Evolutionary conservation across 2,329 filamentous ascomycete genomes (phyloP), one percentile per base, ranked within the genome.

Genomic region (Phyllosticta citribraziliensis): DNA sequence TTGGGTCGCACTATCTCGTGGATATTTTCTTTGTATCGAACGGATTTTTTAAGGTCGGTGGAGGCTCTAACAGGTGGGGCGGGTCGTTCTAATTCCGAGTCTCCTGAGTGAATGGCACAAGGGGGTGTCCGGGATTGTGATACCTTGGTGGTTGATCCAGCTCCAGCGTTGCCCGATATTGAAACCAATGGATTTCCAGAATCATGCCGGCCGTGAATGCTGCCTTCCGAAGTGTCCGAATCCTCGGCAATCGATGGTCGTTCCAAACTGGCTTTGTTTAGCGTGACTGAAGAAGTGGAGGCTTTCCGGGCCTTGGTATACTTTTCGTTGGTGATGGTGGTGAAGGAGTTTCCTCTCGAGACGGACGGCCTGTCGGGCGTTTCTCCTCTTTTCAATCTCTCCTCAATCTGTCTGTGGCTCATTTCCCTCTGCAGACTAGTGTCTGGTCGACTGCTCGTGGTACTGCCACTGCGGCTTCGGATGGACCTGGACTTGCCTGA

Each of bases 401-500:
- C 68, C 63, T 72, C 70, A 50, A 75, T 62, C 40, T 73, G 70
- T 50, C 68, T 68, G 12, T 70, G 68, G 66, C 75, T 78, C 57
- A 74, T 70, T 60, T 75, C 73, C 10, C 72, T 69, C 62, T 71
- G 70, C 51, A 74, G 63, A 53, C 70, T 73, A 62, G 72, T 57
- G 55, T 75, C 72, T 5, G 71, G 67, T 55, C 74, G 71, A 61
- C 76, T 78, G 65, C 73, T 76, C 20, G 71, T 70, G 8, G 72
- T 69, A 55, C 73, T 75, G n/a, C 63, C 66, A 69, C 84, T 88
- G 40, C 78, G 78, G 65, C 83, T 87, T 59, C 86, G 78, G 67
- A 81, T 84, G 6, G 54, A 54, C 3, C 84, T 84, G 40, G 89
- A 84, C 72, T 92, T 94, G 66, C 91, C 92, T 65, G 88, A 88